These are phyloP conservation scores for Fusarium pseudonygamai DNA, from an alignment of 2,329 filamentous ascomycete species.

Conservation along the genomic window DNA sequence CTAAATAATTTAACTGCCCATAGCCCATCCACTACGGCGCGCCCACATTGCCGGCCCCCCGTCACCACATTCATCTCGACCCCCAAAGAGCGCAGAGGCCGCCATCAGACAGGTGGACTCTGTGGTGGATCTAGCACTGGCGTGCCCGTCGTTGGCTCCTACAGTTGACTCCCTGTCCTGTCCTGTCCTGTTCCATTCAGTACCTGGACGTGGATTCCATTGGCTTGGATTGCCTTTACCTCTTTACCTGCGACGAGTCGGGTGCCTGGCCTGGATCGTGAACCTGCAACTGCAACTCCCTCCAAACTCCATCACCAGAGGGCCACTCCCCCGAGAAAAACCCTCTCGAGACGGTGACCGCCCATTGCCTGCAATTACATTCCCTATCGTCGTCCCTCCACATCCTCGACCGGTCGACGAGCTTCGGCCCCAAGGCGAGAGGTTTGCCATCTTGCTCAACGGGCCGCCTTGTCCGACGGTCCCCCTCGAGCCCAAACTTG, in stretches of 20 bases:
- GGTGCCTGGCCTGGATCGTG: conserved; percentile 41
- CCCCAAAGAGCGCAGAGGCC: conserved; percentile 37
- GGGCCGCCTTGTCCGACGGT: conserved; percentile 22
- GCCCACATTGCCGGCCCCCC: conserved; percentile 27
- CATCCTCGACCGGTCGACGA: conserved; percentile 27
- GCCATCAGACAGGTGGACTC: conserved; percentile 39
- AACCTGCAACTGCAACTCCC: conserved; percentile 44
- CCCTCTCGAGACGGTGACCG: conserved; percentile 33
- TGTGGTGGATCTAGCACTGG: conserved; percentile 40
- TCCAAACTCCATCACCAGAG: conserved; percentile 36
- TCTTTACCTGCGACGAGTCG: conserved; percentile 35
- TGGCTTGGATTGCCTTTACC: conserved; percentile 26
- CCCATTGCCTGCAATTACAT: conserved; percentile 32
- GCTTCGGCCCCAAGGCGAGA: conserved; percentile 24
- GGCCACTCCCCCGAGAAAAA: conserved; percentile 21
- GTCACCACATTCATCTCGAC: conserved; percentile 17
- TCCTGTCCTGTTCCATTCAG: conserved; percentile 22
- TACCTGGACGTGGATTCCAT: conserved; percentile 26
- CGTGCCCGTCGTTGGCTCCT: conserved; percentile 33
- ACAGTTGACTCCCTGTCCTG: conserved; percentile 27
- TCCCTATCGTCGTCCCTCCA: conserved; percentile 15
- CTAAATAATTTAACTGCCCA: conserved; percentile 38
- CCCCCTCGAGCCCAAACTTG: conserved; percentile 35
- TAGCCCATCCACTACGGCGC: conserved; percentile 30
- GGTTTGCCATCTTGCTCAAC: conserved; percentile 31